Conservation (phyloP, 495 filamentous ascomycete species). For the Polyplosphaeria fusca region DNA sequence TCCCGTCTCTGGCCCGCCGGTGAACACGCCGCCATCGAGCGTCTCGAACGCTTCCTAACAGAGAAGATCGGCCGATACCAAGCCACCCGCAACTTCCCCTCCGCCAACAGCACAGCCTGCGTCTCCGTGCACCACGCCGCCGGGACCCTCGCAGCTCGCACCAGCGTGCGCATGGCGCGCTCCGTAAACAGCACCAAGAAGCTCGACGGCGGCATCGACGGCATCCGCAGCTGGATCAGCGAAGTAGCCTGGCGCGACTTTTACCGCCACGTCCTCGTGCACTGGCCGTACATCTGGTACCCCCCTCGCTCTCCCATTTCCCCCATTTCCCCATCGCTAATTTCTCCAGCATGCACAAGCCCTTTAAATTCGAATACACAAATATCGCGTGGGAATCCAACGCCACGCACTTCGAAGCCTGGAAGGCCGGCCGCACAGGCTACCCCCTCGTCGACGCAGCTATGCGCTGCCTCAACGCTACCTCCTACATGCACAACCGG, state of each 20-base stretch:
- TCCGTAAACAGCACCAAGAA: slow-evolving; percentile 64
- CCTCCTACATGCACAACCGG: slow-evolving; percentile 87
- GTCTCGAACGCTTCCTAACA: slow-evolving; percentile 68
- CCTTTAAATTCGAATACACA: slow-evolving; percentile 84
- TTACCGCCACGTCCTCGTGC: slow-evolving; percentile 79
- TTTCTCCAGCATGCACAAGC: slow-evolving; percentile 75
- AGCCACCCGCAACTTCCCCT: slow-evolving; percentile 59
- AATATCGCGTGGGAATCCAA: slow-evolving; percentile 82
- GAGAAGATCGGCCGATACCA: slow-evolving; percentile 62
- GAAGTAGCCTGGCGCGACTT: slow-evolving; percentile 93
- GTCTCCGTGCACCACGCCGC: slow-evolving; percentile 77
- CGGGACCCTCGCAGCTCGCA: slow-evolving; percentile 75
- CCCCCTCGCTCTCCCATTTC: slow-evolving; percentile 17
- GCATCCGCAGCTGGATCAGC: slow-evolving; percentile 75
- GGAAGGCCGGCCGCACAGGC: slow-evolving; percentile 76
- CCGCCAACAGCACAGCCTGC: slow-evolving; percentile 61
- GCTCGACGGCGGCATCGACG: slow-evolving; percentile 64
- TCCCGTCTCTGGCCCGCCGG: slow-evolving; percentile 70
- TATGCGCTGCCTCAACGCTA: slow-evolving; percentile 74
- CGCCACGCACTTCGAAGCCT: slow-evolving; percentile 61
- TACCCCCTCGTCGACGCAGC: slow-evolving; percentile 88
- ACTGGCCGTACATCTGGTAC: slow-evolving; percentile 88
- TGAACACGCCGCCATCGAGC: slow-evolving; percentile 66
- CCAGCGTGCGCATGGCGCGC: slow-evolving; percentile 64
- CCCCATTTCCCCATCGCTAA: neutral